Conservation (phyloP, 2,329 filamentous ascomycete species). For the Fusarium mexicanum region DNA sequence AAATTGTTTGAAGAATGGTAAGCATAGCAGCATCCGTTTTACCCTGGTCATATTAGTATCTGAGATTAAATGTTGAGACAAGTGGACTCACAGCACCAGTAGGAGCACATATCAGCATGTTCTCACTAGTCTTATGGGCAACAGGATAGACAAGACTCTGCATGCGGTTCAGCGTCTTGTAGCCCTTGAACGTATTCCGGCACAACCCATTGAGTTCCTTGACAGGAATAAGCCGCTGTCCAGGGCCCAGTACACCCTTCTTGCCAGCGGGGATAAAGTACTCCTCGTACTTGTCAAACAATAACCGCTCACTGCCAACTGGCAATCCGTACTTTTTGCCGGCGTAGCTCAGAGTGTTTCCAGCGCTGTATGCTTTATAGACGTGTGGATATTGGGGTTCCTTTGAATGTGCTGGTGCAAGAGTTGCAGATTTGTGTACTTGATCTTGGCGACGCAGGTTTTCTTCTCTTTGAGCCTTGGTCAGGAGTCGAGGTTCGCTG, state of each 20-base stretch:
- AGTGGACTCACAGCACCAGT: slow-evolving; percentile 79
- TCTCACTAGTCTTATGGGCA: slow-evolving; percentile 94
- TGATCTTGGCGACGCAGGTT: slow-evolving; percentile 79
- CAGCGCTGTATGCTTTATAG: slow-evolving; percentile 83
- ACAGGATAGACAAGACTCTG: slow-evolving; percentile 96
- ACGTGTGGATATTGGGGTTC: slow-evolving; percentile 91
- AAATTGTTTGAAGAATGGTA: slow-evolving; percentile 89
- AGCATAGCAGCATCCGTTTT: slow-evolving; percentile 99
- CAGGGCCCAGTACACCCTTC: slow-evolving; percentile 76
- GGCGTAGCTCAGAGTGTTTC: slow-evolving; percentile 82
- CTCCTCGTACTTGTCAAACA: slow-evolving; percentile 86
- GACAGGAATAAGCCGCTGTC: slow-evolving; percentile 81
- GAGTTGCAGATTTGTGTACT: slow-evolving; percentile 80
- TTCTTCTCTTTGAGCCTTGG: slow-evolving; percentile 80
- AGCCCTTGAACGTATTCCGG: slow-evolving; percentile 90
- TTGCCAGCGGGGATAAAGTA: slow-evolving; percentile 85
- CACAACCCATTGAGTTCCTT: slow-evolving; percentile 89
- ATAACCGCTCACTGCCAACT: slow-evolving; percentile 74
- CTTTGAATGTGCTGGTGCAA: slow-evolving; percentile 77
- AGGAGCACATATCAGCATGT: slow-evolving; percentile 98
- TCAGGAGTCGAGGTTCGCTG: slow-evolving; percentile 67
- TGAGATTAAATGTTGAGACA: not conserved
- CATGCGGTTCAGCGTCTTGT: slow-evolving; percentile 95
- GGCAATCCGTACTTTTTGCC: slow-evolving; percentile 88
- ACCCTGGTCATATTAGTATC: slow-evolving; percentile 61